A percentile compares a stretch with the other conserved stretches of the same genome.
Evolutionary conservation across 2,329 filamentous ascomycete genomes (phyloP).

Genomic region (Endoconidiophora laricicola): DNA sequence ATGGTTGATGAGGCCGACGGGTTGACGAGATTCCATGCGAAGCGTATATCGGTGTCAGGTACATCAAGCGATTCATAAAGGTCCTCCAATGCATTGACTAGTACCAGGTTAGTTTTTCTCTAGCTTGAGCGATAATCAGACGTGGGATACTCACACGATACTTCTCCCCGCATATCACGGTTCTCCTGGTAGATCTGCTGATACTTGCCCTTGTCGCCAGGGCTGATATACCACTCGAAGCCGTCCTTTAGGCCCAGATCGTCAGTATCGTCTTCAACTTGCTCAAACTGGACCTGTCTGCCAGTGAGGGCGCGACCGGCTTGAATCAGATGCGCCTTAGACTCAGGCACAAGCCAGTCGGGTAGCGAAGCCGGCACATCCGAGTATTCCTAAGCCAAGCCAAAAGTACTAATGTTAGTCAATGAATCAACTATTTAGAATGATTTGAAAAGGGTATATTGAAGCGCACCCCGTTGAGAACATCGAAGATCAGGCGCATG

Average conservation of each 20-base stretch:
- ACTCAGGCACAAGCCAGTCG: slow-evolving; percentile 94
- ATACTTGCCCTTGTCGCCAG: slow-evolving; percentile 79
- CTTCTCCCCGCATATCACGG: slow-evolving; percentile 70
- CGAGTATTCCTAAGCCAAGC: slow-evolving; percentile 51
- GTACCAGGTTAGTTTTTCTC: slow-evolving; percentile 8
- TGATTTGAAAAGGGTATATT: neutral
- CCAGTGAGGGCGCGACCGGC: slow-evolving; percentile 65
- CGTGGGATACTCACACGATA: slow-evolving; percentile 43
- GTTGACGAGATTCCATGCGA: slow-evolving; percentile 95
- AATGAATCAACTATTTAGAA: neutral
- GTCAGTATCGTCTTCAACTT: slow-evolving; percentile 68
- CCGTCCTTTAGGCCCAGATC: slow-evolving; percentile 77
- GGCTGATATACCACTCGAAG: slow-evolving; percentile 99
- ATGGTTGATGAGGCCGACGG: slow-evolving; percentile 68
- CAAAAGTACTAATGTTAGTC: neutral
- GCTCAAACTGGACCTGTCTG: slow-evolving; percentile 68
- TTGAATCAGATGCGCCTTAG: slow-evolving; percentile 78
- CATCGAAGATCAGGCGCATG: slow-evolving; percentile 94
- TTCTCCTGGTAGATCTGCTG: slow-evolving; percentile 94
- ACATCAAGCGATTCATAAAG: slow-evolving; percentile 70
- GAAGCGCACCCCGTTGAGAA: slow-evolving; percentile 74
- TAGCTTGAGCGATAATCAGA: neutral
- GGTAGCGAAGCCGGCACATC: slow-evolving; percentile 77
- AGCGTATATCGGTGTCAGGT: slow-evolving; percentile 64
- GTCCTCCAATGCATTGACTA: slow-evolving; percentile 61